These are phyloP conservation scores for Moesziomyces sp. DNA, from an alignment of 1,284 basidiomycete genomes.

Conservation along the genomic window DNA sequence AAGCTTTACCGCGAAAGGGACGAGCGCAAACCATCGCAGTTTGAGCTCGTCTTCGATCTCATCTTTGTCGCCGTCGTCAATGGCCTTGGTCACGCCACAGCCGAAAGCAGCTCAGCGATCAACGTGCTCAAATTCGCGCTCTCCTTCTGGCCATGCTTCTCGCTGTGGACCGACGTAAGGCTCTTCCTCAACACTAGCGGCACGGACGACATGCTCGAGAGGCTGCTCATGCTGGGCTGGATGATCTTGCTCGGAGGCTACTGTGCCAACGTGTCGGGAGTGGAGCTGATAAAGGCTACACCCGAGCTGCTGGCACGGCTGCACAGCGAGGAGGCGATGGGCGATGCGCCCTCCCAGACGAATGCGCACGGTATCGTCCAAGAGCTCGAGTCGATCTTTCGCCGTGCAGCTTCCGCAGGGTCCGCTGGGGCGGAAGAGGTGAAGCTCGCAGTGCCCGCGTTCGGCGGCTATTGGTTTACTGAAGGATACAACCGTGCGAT, in stretches of 20 bases:
- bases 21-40: constrained; percentile 61
- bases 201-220: constrained; percentile 65
- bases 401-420: constrained; percentile 1
- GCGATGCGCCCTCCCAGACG: constrained; percentile 16
- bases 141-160: constrained; percentile 62
- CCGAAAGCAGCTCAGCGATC: constrained; percentile 59
- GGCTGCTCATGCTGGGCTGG: constrained; percentile 57
- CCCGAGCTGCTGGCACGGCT: constrained; percentile 29
- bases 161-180: constrained; percentile 61
- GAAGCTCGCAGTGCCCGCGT: constrained; percentile 22
- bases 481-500: constrained; percentile 50
- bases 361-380: constrained; percentile 8
- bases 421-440: background rate
- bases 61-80: constrained; percentile 58
- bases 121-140: constrained; percentile 65
- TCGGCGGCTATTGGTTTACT: constrained; percentile 54
- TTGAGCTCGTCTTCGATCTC: constrained; percentile 67
- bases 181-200: constrained; percentile 63
- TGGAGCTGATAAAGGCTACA: constrained; percentile 43
- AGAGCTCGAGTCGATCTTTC: constrained; percentile 23
- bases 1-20: constrained; percentile 63
- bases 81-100: constrained; percentile 57
- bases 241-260: constrained; percentile 67
- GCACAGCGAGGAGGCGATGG: constrained; percentile 8
- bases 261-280: constrained; percentile 58